These are phyloP conservation scores for Elsinoe arachidis DNA, from an alignment of 2,329 filamentous ascomycete species.

Conservation along the genomic window DNA sequence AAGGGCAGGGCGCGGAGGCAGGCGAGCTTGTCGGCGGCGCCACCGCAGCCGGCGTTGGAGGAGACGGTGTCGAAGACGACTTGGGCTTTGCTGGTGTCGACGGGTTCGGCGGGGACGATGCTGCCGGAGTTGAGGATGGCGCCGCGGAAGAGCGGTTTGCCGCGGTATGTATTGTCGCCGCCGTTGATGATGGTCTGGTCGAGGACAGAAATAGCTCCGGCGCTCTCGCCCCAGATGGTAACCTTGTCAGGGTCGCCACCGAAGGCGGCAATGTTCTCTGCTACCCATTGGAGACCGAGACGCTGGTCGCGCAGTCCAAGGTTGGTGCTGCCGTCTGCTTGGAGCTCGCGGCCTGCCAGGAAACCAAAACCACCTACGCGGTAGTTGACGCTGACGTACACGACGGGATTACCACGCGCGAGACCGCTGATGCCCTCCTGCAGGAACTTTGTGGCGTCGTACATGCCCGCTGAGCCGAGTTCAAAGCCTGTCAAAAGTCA, in stretches of 20 bases:
- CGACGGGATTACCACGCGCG: conserved; percentile 51
- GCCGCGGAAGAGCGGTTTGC: conserved; percentile 62
- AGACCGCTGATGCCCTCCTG: conserved; percentile 30
- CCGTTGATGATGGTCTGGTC: conserved; percentile 69
- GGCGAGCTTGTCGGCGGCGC: conserved; percentile 34
- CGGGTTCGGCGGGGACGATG: conserved; percentile 40
- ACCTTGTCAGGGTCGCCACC: conserved; percentile 72
- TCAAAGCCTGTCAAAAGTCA: conserved; percentile 26
- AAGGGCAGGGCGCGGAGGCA: conserved; percentile 43
- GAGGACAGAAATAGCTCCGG: conserved; percentile 58
- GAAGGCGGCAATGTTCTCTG: conserved; percentile 51
- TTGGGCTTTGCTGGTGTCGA: conserved; percentile 60
- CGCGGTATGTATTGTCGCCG: conserved; percentile 66
- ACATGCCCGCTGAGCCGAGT: conserved; percentile 31
- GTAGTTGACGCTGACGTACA: conserved; percentile 74
- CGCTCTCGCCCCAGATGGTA: conserved; percentile 69
- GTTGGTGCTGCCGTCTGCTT: conserved; percentile 29
- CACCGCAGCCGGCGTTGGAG: conserved; percentile 37
- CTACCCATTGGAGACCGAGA: conserved; percentile 27
- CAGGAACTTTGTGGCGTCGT: conserved; percentile 34
- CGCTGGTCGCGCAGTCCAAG: conserved; percentile 27
- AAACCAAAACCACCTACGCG: conserved; percentile 30
- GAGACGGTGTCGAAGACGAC: conserved; percentile 42
- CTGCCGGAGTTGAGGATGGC: conserved; percentile 71
- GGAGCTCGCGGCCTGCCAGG: conserved; percentile 25